phyloP scores from a whole-genome alignment of 495 filamentous ascomycete genomes.

The Chaetomium cochliodes region DNA sequence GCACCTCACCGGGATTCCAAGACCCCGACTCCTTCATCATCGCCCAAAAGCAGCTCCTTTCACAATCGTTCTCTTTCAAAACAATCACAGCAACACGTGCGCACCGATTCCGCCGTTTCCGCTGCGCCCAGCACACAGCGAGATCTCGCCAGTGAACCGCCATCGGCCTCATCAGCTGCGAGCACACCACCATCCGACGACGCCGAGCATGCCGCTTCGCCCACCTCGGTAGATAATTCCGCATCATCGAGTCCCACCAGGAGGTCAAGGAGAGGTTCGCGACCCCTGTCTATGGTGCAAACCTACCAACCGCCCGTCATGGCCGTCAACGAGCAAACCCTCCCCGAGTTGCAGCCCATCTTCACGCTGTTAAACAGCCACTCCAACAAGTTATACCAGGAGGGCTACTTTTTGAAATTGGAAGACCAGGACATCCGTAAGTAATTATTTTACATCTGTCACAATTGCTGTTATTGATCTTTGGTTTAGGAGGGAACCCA shows the following conservation, averaged over 20 bases:
- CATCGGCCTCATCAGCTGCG: constrained; percentile 33
- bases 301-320: constrained; percentile 85
- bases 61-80: constrained; percentile 27
- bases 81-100: constrained; percentile 38
- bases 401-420: constrained; percentile 95
- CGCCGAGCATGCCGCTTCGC: constrained; percentile 39
- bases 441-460: constrained; percentile 34
- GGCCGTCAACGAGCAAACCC: constrained; percentile 78
- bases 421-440: constrained; percentile 88
- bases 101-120: constrained; percentile 19
- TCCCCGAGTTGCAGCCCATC: constrained; percentile 89
- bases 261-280: constrained; percentile 41
- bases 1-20: constrained; percentile 44
- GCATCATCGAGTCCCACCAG: constrained; percentile 28
- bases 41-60: constrained; percentile 36
- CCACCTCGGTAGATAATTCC: constrained; percentile 25
- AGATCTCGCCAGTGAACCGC: constrained; percentile 30
- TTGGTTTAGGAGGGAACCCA: constrained; percentile 72
- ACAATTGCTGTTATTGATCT: constrained; percentile 18
- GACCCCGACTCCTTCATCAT: constrained; percentile 39
- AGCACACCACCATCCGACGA: constrained; percentile 27
- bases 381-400: constrained; percentile 92
- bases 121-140: constrained; percentile 22
- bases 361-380: constrained; percentile 94
- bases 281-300: constrained; percentile 64